Evolutionary conservation across 148 eudicot species (phyloP), one percentile per base, ranked within the genome.

Genomic region (Dysphania ambrosioides): DNA sequence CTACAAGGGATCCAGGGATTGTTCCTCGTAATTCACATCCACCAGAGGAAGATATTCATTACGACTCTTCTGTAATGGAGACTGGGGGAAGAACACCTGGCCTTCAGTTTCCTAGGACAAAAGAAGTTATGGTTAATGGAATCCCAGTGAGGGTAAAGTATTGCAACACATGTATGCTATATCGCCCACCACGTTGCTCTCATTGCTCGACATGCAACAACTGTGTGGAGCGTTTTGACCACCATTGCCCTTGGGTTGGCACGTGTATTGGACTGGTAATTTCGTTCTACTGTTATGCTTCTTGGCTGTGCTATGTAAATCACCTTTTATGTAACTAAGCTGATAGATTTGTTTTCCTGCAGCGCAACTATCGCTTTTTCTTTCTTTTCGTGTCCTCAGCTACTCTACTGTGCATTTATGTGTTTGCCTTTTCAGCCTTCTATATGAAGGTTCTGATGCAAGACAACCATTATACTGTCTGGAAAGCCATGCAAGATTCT

Each of bases 231-330:
- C 87, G 88, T 31, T 95, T 95, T 69, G 99, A 95, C 85, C 99
- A 95, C 72, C 99, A 95, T 86, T 95, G 99, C 84, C 99, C 99
- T 56, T 95, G 99, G 99, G 99, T 95, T 66, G 99, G 99, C 70
- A 97, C 92, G 73, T 94, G 98, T 87, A 87, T 95, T 73, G 99
- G 97, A 73, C 35, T 90, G 96, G 99, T 95, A 92, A 53, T 73
- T 44, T 77, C 34, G 74, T 11, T 51, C 53, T 23, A 36, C 72
- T 68, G n/a, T n/a, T n/a, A n/a, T n/a, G n/a, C n/a, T n/a, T n/a
- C n/a, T n/a, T n/a, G n/a, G n/a, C 58, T 44, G 38, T 53, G 42
- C 44, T 70, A 26, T 49, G 53, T 63, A 21, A 27, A 27, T 34
- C 9, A 71, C 24, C n/a, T 4, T 27, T 44, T 34, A 35, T 29